Base-by-base conservation (phyloP, 2,329 filamentous ascomycete species). In the Fusarium equiseti region DNA sequence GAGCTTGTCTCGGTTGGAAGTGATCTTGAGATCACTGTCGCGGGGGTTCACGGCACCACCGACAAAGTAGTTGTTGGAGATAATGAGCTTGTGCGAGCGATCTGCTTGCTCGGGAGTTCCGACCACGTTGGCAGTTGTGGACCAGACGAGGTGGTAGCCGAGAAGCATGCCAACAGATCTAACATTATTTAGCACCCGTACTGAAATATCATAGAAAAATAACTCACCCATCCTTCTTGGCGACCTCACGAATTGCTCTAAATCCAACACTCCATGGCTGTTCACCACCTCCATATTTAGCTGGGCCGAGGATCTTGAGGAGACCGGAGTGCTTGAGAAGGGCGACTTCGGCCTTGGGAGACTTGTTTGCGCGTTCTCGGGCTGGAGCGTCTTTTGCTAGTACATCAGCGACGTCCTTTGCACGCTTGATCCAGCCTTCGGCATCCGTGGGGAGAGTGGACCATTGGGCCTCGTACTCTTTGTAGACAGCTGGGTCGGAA, bases 21-120 rank as follows among this genome's bases (percentile, higher is more conserved):
- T 87, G 65, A 70, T 91, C n/a, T 63, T 63, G 5, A 63, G 60
- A 55, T 63, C 89, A 42, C 81, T 87, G 74, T 91, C 89, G 6
- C 89, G 85, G 1, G 89, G 89, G 68, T 91, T 91, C 22, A 91
- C 89, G 0, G 90, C 87, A 26, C 87, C 89, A 10, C 89, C 89
- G 16, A 91, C 83, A 66, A 90, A 91, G 77, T 88, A 89, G 76
- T 91, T 91, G 79, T 90, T 90, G 20, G 82, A 77, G 63, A 89
- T 84, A 73, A 91, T 88, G 53, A 85, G 78, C 66, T 89, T 81
- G 61, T 90, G 84, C 2, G 83, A 77, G 20, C 85, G 84, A 16
- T 90, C 87, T 20, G 84, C 84, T 76, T 91, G 90, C 69, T 89
- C 86, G 0, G 60, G 32, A 2, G 31, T 63, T 26, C 60, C 60